phyloP scores from a whole-genome alignment of 148 eudicot genomes.

The Spergularia marina region DNA sequence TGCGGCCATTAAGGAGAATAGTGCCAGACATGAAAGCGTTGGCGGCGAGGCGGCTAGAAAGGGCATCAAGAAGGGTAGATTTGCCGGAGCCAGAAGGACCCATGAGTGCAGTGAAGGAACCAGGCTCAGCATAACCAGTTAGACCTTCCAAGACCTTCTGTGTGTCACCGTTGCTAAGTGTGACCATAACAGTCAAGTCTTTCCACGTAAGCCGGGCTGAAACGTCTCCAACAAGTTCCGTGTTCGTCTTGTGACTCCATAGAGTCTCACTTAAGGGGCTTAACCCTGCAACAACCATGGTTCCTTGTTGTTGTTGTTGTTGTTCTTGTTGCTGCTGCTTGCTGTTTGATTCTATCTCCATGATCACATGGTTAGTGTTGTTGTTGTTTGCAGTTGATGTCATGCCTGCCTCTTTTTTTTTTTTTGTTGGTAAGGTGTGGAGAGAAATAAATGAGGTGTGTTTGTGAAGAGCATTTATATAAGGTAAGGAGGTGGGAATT shows the following conservation, averaged over 20 bases:
- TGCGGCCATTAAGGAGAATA: slow-evolving; percentile 82
- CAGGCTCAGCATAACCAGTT: slow-evolving; percentile 92
- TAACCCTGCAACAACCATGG: slow-evolving; percentile 30
- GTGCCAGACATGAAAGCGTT: slow-evolving; percentile 85
- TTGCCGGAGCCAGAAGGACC: slow-evolving; percentile 98
- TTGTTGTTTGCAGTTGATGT: not conserved
- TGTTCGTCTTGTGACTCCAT: slow-evolving; percentile 56
- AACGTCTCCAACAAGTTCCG: slow-evolving; percentile 61
- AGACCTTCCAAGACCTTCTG: slow-evolving; percentile 76
- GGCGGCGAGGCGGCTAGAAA: slow-evolving; percentile 77
- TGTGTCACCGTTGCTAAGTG: slow-evolving; percentile 64
- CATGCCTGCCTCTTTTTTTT: not conserved
- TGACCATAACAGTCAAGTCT: slow-evolving; percentile 78
- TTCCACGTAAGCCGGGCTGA: slow-evolving; percentile 89
- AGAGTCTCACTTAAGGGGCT: slow-evolving; percentile 85
- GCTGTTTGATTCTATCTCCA: slow-evolving; percentile 25
- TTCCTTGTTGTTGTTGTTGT: not conserved
- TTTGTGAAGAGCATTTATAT: not conserved
- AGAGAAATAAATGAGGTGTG: not conserved
- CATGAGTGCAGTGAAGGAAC: slow-evolving; percentile 83
- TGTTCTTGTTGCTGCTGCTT: not conserved
- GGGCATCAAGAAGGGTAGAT: slow-evolving; percentile 85
- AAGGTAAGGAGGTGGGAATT: not conserved
- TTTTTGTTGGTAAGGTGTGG: not conserved
- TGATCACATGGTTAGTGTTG: not conserved